These are phyloP conservation scores for Yarrowia sp. DNA, from an alignment of 805 yeast species.

Conservation along the genomic window DNA sequence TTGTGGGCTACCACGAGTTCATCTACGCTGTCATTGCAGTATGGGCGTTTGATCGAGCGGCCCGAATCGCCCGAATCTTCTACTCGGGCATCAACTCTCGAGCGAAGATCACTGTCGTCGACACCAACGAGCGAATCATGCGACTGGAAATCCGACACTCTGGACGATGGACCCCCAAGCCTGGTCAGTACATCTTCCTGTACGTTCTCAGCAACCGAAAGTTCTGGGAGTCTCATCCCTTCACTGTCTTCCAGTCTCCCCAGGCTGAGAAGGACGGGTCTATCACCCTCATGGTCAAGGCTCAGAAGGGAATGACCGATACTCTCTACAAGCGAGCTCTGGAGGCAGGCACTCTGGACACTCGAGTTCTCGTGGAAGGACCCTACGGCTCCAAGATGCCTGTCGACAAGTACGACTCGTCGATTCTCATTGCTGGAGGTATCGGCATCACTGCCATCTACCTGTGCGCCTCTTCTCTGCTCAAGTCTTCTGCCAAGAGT, in stretches of 20 bases:
- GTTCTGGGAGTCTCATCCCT: slow-evolving; percentile 80
- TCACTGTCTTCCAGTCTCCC: slow-evolving; percentile 54
- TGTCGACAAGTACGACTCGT: slow-evolving; percentile 56
- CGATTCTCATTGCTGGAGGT: slow-evolving; percentile 67
- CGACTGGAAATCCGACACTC: slow-evolving; percentile 55
- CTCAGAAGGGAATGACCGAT: slow-evolving; percentile 62
- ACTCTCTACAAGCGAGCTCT: slow-evolving; percentile 49
- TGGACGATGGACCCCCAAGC: slow-evolving; percentile 47
- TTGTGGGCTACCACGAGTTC: slow-evolving; percentile 56
- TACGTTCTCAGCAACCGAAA: slow-evolving; percentile 53
- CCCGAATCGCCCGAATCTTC: slow-evolving; percentile 62
- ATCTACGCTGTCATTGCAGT: slow-evolving; percentile 63
- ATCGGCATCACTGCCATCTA: slow-evolving; percentile 67
- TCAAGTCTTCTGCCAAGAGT: slow-evolving; percentile 39
- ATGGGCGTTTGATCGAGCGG: slow-evolving; percentile 73
- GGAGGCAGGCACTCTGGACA: slow-evolving; percentile 15
- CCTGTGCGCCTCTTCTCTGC: slow-evolving; percentile 52
- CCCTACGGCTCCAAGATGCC: slow-evolving; percentile 64
- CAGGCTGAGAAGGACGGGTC: slow-evolving; percentile 52
- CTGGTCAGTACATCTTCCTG: slow-evolving; percentile 31
- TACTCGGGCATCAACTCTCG: slow-evolving; percentile 59
- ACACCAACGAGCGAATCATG: slow-evolving; percentile 54
- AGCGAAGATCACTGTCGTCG: slow-evolving; percentile 53
- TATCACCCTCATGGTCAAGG: slow-evolving; percentile 58
- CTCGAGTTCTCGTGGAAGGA: slow-evolving; percentile 63